Evolutionary conservation across 1,284 basidiomycete species (phyloP), one percentile per base, ranked within the genome.

Genomic region (Fomitopsis betulina): DNA sequence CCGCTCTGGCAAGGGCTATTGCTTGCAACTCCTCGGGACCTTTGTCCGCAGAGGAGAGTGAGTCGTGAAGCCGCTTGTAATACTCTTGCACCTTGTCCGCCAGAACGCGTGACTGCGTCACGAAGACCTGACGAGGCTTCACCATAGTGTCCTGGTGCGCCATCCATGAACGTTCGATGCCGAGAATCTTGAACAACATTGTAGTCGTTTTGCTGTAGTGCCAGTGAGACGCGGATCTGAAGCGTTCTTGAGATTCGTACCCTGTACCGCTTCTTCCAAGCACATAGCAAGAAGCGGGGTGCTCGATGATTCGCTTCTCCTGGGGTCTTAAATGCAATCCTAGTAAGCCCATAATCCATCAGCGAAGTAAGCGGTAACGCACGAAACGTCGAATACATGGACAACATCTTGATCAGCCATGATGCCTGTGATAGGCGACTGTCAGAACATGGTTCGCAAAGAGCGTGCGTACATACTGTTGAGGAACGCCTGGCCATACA

Each of bases 251-350:
- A n/a, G 27, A 27, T 23, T 55, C 73, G n/a, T 67, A 87, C 86
- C 87, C 86, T 0, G 87, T 90, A 2, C 88, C 88, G 63, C 87
- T 89, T 38, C 88, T 75, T 0, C 87, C 88, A 2, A 89, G 65
- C 17, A 90, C 87, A 67, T 84, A 88, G 59, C 85, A 87, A 0
- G 87, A 88, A 0, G 75, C 70, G 0, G 72, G 70, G 64, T 88
- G 78, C 47, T 88, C 81, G 10, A 88, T 81, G 30, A 91, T 87
- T 51, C 70, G 73, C 64, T 78, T 81, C 64, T 91, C 87, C 33
- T 79, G 72, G 0, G 79, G 71, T 0, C 87, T 89, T 56, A 35
- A 32, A 10, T 19, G 19, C 9, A n/a, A 27, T 30, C n/a, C 55
- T 7, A 56, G n/a, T 30, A 42, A 21, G 19, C 9, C 8, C 8